Base-by-base conservation (phyloP, 768 basidiomycete species). In the Phaeolepiota aurea region DNA sequence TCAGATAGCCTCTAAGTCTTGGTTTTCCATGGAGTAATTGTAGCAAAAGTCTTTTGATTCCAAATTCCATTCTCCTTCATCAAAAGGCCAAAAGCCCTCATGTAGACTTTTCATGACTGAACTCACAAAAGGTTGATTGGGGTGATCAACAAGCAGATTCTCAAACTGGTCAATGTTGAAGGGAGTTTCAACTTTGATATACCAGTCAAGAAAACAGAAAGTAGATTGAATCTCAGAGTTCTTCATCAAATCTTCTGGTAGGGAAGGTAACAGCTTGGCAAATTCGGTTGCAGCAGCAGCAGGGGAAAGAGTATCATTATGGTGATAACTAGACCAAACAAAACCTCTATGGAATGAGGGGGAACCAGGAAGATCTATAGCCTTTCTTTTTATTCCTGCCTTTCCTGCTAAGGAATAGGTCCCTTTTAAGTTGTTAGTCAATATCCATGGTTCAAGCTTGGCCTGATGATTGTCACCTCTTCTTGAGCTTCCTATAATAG, bases 81-180 rank as follows among this genome's bases (percentile, higher is more conserved):
- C 40, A 19, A 46, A 61, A 5, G 58, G 63, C 62, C 61, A 61
- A 40, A 65, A 64, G 0, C 62, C 62, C 4, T 56, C 44, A 7
- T 43, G 40, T 2, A 64, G 38, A 0, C 52, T 44, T 2, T 33
- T 10, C 18, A 51, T 46, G 1, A 60, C 52, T 3, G 55, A 65
- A 1, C 37, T 9, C 1, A 62, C 56, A 25, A 64, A 55, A 1
- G 49, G 46, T 1, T 45, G 56, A 20, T 64, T 65, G 38, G 38
- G 25, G n/a, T 28, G 25, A n/a, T 28, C n/a, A 28, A 28, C n/a
- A 7, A 28, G n/a, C n/a, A 0, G 60, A 55, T 37, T 65, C 22
- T 56, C 43, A 25, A 62, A 48, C 0, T 35, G 22, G 25, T 57
- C 47, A 20, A 60, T 44, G 19, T 58, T 46, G 34, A 59, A 54